Evolutionary conservation across 768 basidiomycete species (phyloP).

Genomic region (Suillus subaureus): DNA sequence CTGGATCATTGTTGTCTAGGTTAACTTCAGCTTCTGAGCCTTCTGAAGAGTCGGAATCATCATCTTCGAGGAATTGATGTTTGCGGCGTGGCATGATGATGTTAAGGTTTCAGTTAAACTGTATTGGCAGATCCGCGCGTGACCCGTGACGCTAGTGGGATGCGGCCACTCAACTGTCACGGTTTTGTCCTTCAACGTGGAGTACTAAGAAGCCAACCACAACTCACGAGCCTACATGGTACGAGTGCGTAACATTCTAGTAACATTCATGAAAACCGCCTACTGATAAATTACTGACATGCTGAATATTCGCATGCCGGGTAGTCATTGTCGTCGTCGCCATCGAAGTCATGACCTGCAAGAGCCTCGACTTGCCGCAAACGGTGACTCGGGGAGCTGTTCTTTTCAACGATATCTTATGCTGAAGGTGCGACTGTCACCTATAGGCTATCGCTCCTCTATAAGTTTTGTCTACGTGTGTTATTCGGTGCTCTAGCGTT

Average conservation of each 20-base stretch:
- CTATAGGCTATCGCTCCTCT: neutral
- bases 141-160: no score
- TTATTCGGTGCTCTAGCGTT: neutral
- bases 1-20: constrained; percentile 54
- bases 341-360: neutral
- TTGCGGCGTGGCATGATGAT: constrained; percentile 72
- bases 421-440: neutral
- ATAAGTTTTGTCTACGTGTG: neutral
- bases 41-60: constrained; percentile 72
- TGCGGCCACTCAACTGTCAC: no score
- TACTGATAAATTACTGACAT: neutral
- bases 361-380: neutral
- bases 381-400: neutral
- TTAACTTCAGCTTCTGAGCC: constrained; percentile 56
- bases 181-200: no score
- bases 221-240: neutral
- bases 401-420: neutral
- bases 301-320: neutral
- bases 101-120: neutral
- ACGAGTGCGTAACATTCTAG: neutral
- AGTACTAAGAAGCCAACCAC: neutral
- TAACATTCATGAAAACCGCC: neutral
- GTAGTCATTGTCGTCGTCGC: neutral
- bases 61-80: constrained; percentile 68
- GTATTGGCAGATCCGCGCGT: neutral